Base-by-base conservation (phyloP, 2,329 filamentous ascomycete species). In the Ascochyta viciae-villosae region DNA sequence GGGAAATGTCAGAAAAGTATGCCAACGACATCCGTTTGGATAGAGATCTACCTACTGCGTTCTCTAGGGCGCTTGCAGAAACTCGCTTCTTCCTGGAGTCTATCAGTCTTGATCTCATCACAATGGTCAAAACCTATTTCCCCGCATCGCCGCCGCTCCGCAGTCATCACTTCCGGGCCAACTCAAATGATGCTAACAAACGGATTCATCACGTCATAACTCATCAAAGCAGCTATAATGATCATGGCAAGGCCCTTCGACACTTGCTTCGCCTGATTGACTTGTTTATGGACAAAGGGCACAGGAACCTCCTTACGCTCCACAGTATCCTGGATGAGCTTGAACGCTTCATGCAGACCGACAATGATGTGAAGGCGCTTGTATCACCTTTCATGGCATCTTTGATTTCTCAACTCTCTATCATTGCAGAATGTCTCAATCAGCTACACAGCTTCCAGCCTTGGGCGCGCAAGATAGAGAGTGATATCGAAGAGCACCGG, bases 361-460 rank as follows among this genome's bases (percentile, higher is more conserved):
- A 49, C 13, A 7, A 37, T 8, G 3, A 35, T 10, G 41, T 37
- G 12, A 47, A 47, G 29, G n/a, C 26, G 1, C 31, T 54, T 10
- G 37, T 50, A 6, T 45, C 45, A 1, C 38, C 72, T 0, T 67
- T 61, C 8, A 54, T 81, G 0, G 72, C 71, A 13, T 33, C 1
- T 50, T 43, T 0, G 29, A 76, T 0, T 74, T 76, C 77, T 2
- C 78, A 83, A n/a, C 64, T 84, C 0, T 77, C 80, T 1, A 76
- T 85, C 34, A 34, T 82, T 0, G 60, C 73, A 1, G 69, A 84
- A 54, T 81, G 80, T 44, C 27, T 77, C 10, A 66, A 70, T 4
- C 80, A 85, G 47, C 58, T 85, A 1, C 66, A 80, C 1, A 50
- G 76, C 0, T 83, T 78, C 57, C 78, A 81, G 38, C 82, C 82